These are phyloP conservation scores for Westerdykella sp. DNA, from an alignment of 2,329 filamentous ascomycete genomes.

Conservation along the genomic window DNA sequence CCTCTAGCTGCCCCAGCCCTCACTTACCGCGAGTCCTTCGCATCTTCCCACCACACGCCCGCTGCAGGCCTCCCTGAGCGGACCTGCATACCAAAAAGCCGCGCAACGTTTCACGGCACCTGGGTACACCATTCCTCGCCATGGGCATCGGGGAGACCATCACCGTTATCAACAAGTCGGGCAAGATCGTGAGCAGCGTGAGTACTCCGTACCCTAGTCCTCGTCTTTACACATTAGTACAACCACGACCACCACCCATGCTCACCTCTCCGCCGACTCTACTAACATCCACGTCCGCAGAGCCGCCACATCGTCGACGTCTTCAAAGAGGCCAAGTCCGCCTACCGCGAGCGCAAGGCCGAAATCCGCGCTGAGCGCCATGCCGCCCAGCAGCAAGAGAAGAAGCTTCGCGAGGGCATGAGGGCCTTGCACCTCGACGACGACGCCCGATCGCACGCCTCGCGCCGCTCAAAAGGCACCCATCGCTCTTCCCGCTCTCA, in stretches of 20 bases:
- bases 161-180: conserved; percentile 84
- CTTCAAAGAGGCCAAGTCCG: conserved; percentile 85
- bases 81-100: too few species aligned
- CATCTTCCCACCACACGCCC: background rate
- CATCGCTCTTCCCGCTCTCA: conserved; percentile 16
- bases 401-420: conserved; percentile 54
- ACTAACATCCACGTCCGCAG: conserved; percentile 43
- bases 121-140: conserved; percentile 6
- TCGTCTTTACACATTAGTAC: background rate
- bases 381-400: conserved; percentile 49
- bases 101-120: conserved; percentile 6
- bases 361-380: conserved; percentile 68
- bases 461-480: conserved; percentile 20
- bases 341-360: conserved; percentile 82
- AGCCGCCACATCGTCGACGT: conserved; percentile 85
- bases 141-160: conserved; percentile 62
- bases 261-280: background rate
- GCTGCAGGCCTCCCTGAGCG: background rate
- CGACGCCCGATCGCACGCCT: conserved; percentile 27
- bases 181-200: conserved; percentile 85
- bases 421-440: conserved; percentile 44
- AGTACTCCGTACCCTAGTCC: conserved; percentile 38
- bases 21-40: background rate
- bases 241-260: background rate
- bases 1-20: background rate